Evolutionary conservation across 768 basidiomycete species (phyloP).

Genomic region (Rossbeevera mucosa): DNA sequence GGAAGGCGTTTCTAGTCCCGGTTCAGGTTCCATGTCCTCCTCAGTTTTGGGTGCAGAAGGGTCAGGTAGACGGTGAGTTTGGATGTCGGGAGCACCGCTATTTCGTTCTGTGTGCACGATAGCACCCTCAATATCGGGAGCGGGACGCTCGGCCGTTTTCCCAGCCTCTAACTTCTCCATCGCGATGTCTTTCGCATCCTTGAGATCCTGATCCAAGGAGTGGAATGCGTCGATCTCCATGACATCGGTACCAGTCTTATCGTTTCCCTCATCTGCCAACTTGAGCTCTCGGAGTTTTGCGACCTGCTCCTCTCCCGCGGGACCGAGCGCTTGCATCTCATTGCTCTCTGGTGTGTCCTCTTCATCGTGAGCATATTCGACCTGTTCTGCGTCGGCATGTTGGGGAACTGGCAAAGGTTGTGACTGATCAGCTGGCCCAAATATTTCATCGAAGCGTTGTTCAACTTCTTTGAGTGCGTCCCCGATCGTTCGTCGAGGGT

Average conservation of each 20-base stretch:
- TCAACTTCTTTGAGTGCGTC: slow-evolving; percentile 79
- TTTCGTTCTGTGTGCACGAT: slow-evolving; percentile 35
- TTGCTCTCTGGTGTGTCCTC: slow-evolving; percentile 60
- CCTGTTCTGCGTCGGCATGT: slow-evolving; percentile 39
- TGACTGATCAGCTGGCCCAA: slow-evolving; percentile 38
- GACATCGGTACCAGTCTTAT: slow-evolving; percentile 34
- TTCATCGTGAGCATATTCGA: slow-evolving; percentile 68
- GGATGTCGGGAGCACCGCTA: neutral
- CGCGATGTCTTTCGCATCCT: slow-evolving; percentile 21
- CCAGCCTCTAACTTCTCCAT: slow-evolving; percentile 27
- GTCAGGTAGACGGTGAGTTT: slow-evolving; percentile 20
- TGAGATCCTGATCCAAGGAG: slow-evolving; percentile 17
- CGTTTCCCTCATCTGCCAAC: slow-evolving; percentile 58
- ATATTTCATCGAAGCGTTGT: slow-evolving; percentile 80
- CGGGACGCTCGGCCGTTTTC: slow-evolving; percentile 23
- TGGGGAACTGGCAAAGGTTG: slow-evolving; percentile 34
- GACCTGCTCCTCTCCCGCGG: slow-evolving; percentile 78
- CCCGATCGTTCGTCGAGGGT: slow-evolving; percentile 75
- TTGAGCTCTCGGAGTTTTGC: slow-evolving; percentile 79
- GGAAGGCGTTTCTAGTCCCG: slow-evolving; percentile 14
- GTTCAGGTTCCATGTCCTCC: slow-evolving; percentile 18
- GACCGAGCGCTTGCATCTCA: slow-evolving; percentile 86
- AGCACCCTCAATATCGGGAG: slow-evolving; percentile 43
- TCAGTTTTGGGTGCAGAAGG: slow-evolving; percentile 29
- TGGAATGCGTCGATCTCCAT: slow-evolving; percentile 47